Evolutionary conservation across 108 stramenopile species (phyloP).

Genomic region (Mayamaea pseudoterrestris): DNA sequence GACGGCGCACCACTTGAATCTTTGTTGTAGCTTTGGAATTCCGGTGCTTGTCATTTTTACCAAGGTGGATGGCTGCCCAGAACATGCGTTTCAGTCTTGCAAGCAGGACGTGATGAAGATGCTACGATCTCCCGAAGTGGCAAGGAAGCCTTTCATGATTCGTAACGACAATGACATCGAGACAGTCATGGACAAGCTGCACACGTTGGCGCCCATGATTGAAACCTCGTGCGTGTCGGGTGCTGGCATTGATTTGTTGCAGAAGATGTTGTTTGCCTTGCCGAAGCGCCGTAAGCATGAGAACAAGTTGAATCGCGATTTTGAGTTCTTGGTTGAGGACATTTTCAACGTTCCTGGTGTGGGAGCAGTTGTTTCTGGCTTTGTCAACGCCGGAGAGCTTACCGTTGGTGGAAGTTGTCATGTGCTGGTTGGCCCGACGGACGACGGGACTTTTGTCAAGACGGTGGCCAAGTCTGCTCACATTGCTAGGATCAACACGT

Average conservation of each 20-base stretch:
- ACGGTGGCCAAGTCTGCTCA: slow-evolving; percentile 81
- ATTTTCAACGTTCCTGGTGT: slow-evolving; percentile 83
- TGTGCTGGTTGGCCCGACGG: slow-evolving; percentile 76
- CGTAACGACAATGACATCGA: slow-evolving; percentile 77
- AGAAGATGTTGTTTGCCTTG: slow-evolving; percentile 77
- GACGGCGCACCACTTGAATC: slow-evolving; percentile 96
- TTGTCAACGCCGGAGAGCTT: slow-evolving; percentile 79
- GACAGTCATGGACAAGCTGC: slow-evolving; percentile 80
- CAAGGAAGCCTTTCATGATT: slow-evolving; percentile 62
- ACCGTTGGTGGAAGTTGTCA: slow-evolving; percentile 47
- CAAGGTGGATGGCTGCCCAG: slow-evolving; percentile 96
- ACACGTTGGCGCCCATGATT: slow-evolving; percentile 89
- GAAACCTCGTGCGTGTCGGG: slow-evolving; percentile 95
- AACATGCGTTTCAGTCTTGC: slow-evolving; percentile 85
- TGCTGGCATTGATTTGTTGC: slow-evolving; percentile 84
- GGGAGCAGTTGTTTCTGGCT: slow-evolving; percentile 59
- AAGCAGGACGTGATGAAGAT: slow-evolving; percentile 66
- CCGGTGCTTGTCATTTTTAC: slow-evolving; percentile 89
- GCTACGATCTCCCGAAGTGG: slow-evolving; percentile 56
- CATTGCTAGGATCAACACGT: slow-evolving; percentile 67
- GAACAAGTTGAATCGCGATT: slow-evolving; percentile 61
- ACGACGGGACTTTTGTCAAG: slow-evolving; percentile 72
- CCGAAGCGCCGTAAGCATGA: slow-evolving; percentile 81
- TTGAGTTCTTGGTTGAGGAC: slow-evolving; percentile 77
- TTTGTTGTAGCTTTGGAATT: slow-evolving; percentile 92